Evolutionary conservation across 2,329 filamentous ascomycete species (phyloP), one percentile per base, ranked within the genome.

Genomic region (Ceratocystis harringtonii): DNA sequence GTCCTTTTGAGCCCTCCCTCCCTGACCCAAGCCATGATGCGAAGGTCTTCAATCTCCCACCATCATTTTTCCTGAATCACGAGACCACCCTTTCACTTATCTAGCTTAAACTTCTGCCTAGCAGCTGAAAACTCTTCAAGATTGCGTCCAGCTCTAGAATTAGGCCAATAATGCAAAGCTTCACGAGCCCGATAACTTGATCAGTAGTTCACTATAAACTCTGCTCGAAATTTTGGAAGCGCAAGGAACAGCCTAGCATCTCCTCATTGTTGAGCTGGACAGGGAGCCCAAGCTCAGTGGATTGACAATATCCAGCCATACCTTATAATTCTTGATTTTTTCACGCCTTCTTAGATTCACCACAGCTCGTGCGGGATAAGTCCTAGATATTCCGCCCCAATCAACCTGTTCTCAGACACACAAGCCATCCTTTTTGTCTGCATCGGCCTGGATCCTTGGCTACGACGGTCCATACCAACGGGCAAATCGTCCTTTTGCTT

Each of bases 101-200:
- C 15, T 36, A 28, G 28, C n/a, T 30, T 17, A 7, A 10, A 25
- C 28, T 6, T 7, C 28, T 30, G 52, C 6, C 52, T 12, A 10
- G 25, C 52, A n/a, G 52, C 28, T 5, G 2, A n/a, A 30, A 12
- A 2, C 36, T 8, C 10, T 30, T 32, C 28, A 17, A 15, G 3
- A 15, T 52, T 22, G 48, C 22, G 48, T 19, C 48, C 22, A 15
- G 4, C 25, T 52, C 10, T 15, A 52, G 22, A 10, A n/a, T 28
- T 15, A 19, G 48, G 10, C 48, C 19, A 28, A 58, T 32, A 32
- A 58, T 58, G 55, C 55, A 36, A 58, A 22, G 5, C 28, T 25
- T n/a, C 55, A 58, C 30, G 15, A 36, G 55, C 12, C 55, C 55
- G 32, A 58, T 58, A 25, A 58, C 55, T n/a, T 58, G 55, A 58